A percentile compares a stretch with the other conserved stretches of the same genome.
These are phyloP conservation scores for Ustulina deusta DNA, from an alignment of 2,329 filamentous ascomycete genomes.

Conservation along the genomic window DNA sequence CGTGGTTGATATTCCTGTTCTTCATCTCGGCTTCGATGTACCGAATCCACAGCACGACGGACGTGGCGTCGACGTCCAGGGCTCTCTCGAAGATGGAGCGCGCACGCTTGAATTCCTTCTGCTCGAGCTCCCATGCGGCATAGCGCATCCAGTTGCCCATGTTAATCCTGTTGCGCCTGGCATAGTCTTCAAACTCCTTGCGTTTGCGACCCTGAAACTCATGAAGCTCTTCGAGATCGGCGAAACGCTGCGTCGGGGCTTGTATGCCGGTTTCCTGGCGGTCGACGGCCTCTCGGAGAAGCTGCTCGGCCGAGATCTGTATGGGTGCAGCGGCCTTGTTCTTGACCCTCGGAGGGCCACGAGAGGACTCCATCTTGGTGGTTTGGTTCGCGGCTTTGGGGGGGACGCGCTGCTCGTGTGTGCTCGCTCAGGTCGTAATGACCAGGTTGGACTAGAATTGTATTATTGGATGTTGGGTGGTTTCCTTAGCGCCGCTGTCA, in stretches of 20 bases:
- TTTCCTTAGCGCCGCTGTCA: background rate
- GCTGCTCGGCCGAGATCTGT: constrained; percentile 96
- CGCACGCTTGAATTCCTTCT: constrained; percentile 95
- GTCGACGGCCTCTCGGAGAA: constrained; percentile 96
- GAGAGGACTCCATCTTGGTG: constrained; percentile 84
- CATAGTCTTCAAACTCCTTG: constrained; percentile 98
- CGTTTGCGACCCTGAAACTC: constrained; percentile 96
- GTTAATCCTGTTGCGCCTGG: constrained; percentile 91
- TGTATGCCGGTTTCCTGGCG: constrained; percentile 90
- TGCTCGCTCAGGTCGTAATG: background rate
- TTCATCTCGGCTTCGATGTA: constrained; percentile 99
- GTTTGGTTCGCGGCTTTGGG: constrained; percentile 1
- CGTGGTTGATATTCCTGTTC: constrained; percentile 94
- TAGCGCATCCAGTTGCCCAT: constrained; percentile 99
- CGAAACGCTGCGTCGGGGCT: constrained; percentile 93
- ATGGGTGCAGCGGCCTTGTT: constrained; percentile 95
- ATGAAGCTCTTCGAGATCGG: constrained; percentile 96
- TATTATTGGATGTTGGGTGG: background rate
- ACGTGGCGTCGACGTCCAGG: constrained; percentile 89
- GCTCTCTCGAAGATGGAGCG: constrained; percentile 95
- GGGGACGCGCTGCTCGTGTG: background rate
- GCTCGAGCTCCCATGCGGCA: constrained; percentile 96
- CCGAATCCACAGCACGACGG: constrained; percentile 87
- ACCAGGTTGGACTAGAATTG: background rate
- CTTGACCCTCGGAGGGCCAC: constrained; percentile 95